A percentile compares a stretch with the other conserved stretches of the same genome.
Evolutionary conservation across 1,284 basidiomycete species (phyloP).

Genomic region (Rhodotorula sp.): DNA sequence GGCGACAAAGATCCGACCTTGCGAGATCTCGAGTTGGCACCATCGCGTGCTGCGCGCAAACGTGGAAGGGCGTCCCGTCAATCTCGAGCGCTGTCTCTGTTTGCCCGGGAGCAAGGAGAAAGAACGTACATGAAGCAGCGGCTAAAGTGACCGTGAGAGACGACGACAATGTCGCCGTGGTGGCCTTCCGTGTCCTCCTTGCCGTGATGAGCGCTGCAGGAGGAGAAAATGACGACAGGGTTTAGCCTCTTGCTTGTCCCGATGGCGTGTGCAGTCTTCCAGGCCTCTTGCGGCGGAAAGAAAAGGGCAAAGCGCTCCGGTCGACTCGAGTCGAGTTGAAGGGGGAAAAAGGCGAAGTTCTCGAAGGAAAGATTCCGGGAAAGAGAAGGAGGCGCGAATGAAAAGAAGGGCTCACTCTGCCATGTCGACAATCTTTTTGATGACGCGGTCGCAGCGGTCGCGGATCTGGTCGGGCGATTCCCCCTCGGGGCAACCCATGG

Average conservation of each 20-base stretch:
- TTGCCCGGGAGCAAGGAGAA: too few species aligned
- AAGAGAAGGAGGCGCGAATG: too few species aligned
- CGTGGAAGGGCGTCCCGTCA: too few species aligned
- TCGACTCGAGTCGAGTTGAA: too few species aligned
- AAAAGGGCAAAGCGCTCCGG: background rate
- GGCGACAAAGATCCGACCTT: conserved; percentile 70
- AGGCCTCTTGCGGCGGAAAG: background rate
- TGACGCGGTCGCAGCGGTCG: conserved; percentile 68
- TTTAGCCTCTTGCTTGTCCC: too few species aligned
- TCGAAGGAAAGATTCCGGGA: too few species aligned
- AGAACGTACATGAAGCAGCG: conserved; percentile 64
- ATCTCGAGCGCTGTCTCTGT: too few species aligned
- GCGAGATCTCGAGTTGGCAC: conserved; percentile 65
- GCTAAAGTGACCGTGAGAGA: conserved; percentile 62
- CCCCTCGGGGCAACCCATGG: conserved; percentile 70
- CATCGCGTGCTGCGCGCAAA: conserved; percentile 59
- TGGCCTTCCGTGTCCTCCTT: conserved; percentile 20
- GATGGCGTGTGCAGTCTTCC: too few species aligned
- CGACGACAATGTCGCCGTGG: conserved; percentile 43
- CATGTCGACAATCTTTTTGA: conserved; percentile 59
- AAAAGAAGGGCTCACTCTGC: conserved; percentile 8
- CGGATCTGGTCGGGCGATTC: conserved; percentile 79
- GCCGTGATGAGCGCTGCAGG: conserved; percentile 56
- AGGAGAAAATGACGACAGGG: background rate
- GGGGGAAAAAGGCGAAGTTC: too few species aligned